These are phyloP conservation scores for Gynochthodes officinalis DNA, from an alignment of 257 asterid species.

Conservation along the genomic window DNA sequence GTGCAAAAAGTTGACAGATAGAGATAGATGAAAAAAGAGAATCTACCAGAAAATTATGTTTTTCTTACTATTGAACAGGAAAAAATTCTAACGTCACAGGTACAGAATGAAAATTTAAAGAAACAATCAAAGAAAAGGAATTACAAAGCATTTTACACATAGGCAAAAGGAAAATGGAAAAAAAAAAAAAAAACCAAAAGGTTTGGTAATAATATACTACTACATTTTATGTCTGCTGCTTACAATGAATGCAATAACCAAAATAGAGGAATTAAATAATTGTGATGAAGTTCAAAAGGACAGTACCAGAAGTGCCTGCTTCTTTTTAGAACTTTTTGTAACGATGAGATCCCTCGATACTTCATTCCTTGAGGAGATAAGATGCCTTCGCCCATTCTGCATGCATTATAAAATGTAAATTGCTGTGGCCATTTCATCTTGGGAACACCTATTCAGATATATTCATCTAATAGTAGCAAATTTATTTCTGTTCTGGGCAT, in stretches of 20 bases:
- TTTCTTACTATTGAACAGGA: not conserved
- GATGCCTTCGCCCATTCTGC: slow-evolving; percentile 97
- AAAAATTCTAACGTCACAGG: not conserved
- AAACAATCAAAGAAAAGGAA: not conserved
- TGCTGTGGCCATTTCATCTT: not conserved
- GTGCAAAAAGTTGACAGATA: not conserved
- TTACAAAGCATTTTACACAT: not conserved
- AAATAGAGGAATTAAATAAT: slow-evolving; percentile 10
- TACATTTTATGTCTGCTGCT: not conserved
- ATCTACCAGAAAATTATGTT: not conserved
- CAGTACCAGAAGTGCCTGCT: slow-evolving; percentile 92
- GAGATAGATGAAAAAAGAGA: too few relatives aligned
- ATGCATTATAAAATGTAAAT: not conserved
- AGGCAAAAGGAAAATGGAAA: not conserved
- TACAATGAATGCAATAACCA: not conserved
- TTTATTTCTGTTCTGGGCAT: not conserved
- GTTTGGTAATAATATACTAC: not conserved
- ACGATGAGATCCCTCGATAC: slow-evolving; percentile 96
- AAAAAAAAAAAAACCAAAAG: too few relatives aligned
- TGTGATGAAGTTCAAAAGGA: slow-evolving; percentile 22
- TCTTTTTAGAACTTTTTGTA: slow-evolving; percentile 73
- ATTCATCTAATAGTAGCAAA: not conserved
- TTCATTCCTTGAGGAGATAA: slow-evolving; percentile 92
- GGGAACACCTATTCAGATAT: not conserved
- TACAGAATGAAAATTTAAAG: not conserved